These are phyloP conservation scores for Thelonectria olida DNA, from an alignment of 2,329 filamentous ascomycete species.

Conservation along the genomic window DNA sequence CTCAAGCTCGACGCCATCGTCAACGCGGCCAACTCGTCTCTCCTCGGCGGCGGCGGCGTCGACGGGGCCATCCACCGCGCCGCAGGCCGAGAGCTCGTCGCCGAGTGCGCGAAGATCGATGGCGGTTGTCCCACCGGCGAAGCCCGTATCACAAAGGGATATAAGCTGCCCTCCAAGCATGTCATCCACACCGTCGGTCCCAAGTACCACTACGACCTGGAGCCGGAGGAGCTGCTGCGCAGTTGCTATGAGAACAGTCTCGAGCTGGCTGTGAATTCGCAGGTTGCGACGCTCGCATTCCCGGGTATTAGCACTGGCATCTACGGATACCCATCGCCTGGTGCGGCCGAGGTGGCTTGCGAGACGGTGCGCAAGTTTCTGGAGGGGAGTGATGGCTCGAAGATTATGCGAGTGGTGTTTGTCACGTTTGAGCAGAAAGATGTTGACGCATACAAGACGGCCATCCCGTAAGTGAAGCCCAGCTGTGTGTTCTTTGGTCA, in stretches of 20 bases:
- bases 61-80: conserved; percentile 87
- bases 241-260: conserved; percentile 77
- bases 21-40: conserved; percentile 85
- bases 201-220: conserved; percentile 63
- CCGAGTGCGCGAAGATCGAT: conserved; percentile 74
- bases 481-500: background rate
- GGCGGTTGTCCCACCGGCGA: conserved; percentile 78
- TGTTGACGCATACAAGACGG: conserved; percentile 73
- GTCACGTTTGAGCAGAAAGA: conserved; percentile 86
- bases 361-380: conserved; percentile 65
- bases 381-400: conserved; percentile 54
- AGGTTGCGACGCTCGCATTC: conserved; percentile 80
- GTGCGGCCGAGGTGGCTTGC: conserved; percentile 78
- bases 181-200: conserved; percentile 95
- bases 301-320: conserved; percentile 86
- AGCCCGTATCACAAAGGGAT: conserved; percentile 84
- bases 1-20: conserved; percentile 85
- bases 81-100: conserved; percentile 74
- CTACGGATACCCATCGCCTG: conserved; percentile 82
- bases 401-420: conserved; percentile 81
- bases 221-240: conserved; percentile 59
- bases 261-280: conserved; percentile 73
- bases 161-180: conserved; percentile 77
- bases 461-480: conserved; percentile 71
- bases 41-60: conserved; percentile 91